Percentiles rank a stretch among this genome's conserved stretches.
These are phyloP conservation scores for Globisporangium echinulatum DNA, from an alignment of 352 stramenopile species.

Conservation along the genomic window DNA sequence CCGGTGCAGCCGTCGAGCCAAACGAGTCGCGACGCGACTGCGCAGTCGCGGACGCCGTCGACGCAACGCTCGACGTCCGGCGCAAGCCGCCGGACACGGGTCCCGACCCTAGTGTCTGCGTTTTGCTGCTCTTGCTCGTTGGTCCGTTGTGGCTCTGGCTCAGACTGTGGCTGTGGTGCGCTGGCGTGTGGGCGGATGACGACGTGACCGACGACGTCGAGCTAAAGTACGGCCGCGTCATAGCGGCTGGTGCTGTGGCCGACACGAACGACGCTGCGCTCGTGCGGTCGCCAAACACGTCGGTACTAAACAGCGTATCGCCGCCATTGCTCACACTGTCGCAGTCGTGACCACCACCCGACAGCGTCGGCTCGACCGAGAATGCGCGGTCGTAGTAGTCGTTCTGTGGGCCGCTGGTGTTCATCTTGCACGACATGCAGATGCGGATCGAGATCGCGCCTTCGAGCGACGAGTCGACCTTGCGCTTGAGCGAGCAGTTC, in stretches of 20 bases:
- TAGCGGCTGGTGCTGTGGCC: conserved; percentile 1
- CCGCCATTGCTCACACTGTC: conserved; percentile 4
- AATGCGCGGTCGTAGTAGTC: conserved; percentile 59
- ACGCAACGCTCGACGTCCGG: conserved; percentile 26
- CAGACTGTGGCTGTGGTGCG: conserved; percentile 1
- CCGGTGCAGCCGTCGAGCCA: conserved; percentile 3
- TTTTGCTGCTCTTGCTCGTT: conserved; percentile 1
- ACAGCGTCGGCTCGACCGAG: conserved; percentile 23
- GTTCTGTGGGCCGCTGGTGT: conserved; percentile 31
- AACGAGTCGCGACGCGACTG: conserved; percentile 30
- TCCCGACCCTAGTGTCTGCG: conserved; percentile 2
- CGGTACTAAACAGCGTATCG: not conserved
- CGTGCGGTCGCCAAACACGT: conserved; percentile 11
- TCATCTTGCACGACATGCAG: conserved; percentile 78
- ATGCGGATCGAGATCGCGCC: conserved; percentile 38
- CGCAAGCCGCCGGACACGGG: conserved; percentile 15
- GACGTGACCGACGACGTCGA: conserved; percentile 5
- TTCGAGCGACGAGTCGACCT: conserved; percentile 24
- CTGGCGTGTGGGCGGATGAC: conserved; percentile 4
- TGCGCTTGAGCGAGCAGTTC: conserved; percentile 63
- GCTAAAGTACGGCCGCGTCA: not conserved
- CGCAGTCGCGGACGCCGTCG: conserved; percentile 7
- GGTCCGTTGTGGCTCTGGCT: not conserved
- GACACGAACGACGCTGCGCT: conserved; percentile 15
- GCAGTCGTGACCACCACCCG: conserved; percentile 16